A percentile compares a stretch with the other conserved stretches of the same genome.
phyloP scores from a whole-genome alignment of 2,329 filamentous ascomycete genomes.

The Pestalotiopsis sp. region DNA sequence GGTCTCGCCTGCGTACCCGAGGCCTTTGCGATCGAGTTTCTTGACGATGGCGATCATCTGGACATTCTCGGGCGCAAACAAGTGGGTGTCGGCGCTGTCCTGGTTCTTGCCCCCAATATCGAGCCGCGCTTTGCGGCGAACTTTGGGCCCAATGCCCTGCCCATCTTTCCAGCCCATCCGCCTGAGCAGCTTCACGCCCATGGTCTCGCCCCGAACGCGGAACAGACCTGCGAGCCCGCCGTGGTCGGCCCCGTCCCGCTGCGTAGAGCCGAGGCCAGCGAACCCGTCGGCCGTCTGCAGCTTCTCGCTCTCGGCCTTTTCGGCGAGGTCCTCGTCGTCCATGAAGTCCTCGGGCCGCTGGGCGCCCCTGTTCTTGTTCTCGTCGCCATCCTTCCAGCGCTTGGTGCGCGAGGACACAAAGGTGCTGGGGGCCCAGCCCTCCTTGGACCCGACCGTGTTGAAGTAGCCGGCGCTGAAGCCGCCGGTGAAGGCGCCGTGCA shows the following conservation, averaged over 20 bases:
- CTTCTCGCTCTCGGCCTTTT: slow-evolving; percentile 76
- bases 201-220: slow-evolving; percentile 73
- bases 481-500: slow-evolving; percentile 96
- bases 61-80: slow-evolving; percentile 85
- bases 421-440: slow-evolving; percentile 91
- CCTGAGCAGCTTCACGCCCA: slow-evolving; percentile 82
- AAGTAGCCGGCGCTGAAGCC: slow-evolving; percentile 98
- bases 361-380: slow-evolving; percentile 24
- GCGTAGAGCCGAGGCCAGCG: slow-evolving; percentile 72
- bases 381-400: slow-evolving; percentile 40
- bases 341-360: slow-evolving; percentile 89
- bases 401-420: slow-evolving; percentile 89
- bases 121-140: slow-evolving; percentile 73
- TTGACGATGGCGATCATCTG: slow-evolving; percentile 65
- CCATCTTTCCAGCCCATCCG: slow-evolving; percentile 96
- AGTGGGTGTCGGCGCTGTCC: slow-evolving; percentile 54
- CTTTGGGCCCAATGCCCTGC: slow-evolving; percentile 87
- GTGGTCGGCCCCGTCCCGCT: slow-evolving; percentile 51
- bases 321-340: slow-evolving; percentile 94
- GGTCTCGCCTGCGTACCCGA: slow-evolving; percentile 66
- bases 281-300: slow-evolving; percentile 76
- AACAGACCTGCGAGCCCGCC: slow-evolving; percentile 70
- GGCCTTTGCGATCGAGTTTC: slow-evolving; percentile 70
- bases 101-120: slow-evolving; percentile 46
- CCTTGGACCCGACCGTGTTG: slow-evolving; percentile 97